Base-by-base conservation (phyloP, 129 eudicot species). In the Lonicera japonica region DNA sequence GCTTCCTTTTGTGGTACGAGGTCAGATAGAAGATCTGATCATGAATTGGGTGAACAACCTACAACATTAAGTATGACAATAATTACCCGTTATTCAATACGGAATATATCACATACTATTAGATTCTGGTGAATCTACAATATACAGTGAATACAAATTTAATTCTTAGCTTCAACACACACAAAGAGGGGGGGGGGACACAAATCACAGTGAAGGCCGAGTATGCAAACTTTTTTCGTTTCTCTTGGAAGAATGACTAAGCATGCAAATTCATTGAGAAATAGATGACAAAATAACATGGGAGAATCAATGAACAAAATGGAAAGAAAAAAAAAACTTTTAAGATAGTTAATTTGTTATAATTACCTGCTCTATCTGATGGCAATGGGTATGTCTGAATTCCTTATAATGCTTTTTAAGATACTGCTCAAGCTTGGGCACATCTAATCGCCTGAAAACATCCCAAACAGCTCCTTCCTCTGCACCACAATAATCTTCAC, bases 1-100 rank as follows among this genome's bases (percentile, higher is more conserved):
- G 95, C 77, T 46, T 86, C 73, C 73, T 61, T 74, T 82, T 86
- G 65, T 86, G 95, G 21, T 82, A 68, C 54, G 74, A 43, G 5
- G 81, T 75, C 71, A 86, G 66, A 75, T 82, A 86, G 58, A 86
- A 70, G 25, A 79, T 59, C 64, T 86, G 95, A 70, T 86, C 95
- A 76, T 86, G 95, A 64, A 86, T 79, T 20, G 95, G 83, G 69
- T 86, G 95, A 46, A 71, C 56, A 70, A 86, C 84, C 86, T 86
- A 66, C 21, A 45, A 18, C 18, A 56, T 18, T 15, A 29, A 45
- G 24, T 24, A 22, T 12, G n/a, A n/a, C n/a, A n/a, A n/a, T n/a
- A n/a, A n/a, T n/a, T n/a, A n/a, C n/a, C n/a, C n/a, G n/a, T n/a
- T n/a, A n/a, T n/a, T 52, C 56, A 19, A n/a, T n/a, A n/a, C n/a